These are phyloP conservation scores for Eimeria acervulina DNA, from an alignment of 169 alveolate species.

Conservation along the genomic window DNA sequence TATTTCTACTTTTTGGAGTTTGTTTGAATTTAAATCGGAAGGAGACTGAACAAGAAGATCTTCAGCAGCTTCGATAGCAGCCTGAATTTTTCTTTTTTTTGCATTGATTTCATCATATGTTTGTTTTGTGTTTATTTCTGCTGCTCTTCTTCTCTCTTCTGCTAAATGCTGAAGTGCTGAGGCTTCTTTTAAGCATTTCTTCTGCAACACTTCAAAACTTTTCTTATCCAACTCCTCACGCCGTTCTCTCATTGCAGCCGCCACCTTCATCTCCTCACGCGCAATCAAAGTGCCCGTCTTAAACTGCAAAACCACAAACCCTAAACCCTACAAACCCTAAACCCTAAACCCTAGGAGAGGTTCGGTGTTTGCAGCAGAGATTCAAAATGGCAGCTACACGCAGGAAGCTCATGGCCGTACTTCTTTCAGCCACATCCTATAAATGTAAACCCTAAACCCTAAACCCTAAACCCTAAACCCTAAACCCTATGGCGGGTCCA, in stretches of 20 bases:
- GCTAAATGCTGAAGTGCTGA: not conserved
- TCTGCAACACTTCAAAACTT: not conserved
- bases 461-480: slow-evolving; percentile 41
- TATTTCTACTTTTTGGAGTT: not conserved
- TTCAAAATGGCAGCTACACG: too few species aligned
- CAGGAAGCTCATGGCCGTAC: too few species aligned
- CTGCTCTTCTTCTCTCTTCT: not conserved
- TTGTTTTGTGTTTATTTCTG: too few species aligned
- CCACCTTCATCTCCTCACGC: not conserved
- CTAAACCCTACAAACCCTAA: not conserved
- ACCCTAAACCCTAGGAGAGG: not conserved
- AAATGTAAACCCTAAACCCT: slow-evolving; percentile 38
- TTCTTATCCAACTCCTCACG: not conserved
- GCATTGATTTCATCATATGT: not conserved
- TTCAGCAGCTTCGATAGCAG: not conserved
- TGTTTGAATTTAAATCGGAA: too few species aligned
- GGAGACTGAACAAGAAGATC: not conserved
- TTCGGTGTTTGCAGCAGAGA: slow-evolving; percentile 58
- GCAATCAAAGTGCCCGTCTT: not conserved
- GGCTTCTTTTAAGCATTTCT: not conserved
- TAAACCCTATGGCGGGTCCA: too few species aligned
- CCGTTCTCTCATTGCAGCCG: not conserved
- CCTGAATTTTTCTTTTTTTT: not conserved
- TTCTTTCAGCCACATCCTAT: too few species aligned
- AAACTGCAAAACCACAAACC: too few species aligned